phyloP scores from a whole-genome alignment of 768 basidiomycete species.

The Boletales sp. region DNA sequence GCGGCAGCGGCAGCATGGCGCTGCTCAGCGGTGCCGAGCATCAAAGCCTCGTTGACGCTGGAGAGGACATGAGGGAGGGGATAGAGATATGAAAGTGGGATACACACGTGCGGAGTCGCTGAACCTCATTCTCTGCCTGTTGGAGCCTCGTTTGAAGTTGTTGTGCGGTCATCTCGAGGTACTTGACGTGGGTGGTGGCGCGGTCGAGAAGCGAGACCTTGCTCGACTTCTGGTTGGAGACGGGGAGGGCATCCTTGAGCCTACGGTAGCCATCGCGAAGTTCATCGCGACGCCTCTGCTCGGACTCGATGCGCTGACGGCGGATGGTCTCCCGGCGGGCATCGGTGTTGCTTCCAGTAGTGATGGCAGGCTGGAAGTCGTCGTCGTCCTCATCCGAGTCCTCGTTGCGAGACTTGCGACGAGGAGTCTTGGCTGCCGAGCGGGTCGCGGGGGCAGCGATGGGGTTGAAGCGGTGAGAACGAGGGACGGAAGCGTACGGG shows the following conservation, averaged over 20 bases:
- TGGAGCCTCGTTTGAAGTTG: conserved; percentile 75
- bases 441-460: conserved; percentile 51
- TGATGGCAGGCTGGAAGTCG: conserved; percentile 59
- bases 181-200: conserved; percentile 82
- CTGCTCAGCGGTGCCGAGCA: conserved; percentile 80
- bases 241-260: conserved; percentile 86
- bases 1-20: conserved; percentile 56
- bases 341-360: conserved; percentile 49
- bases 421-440: conserved; percentile 49
- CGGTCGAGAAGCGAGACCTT: conserved; percentile 89
- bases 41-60: conserved; percentile 84
- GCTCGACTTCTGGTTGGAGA: conserved; percentile 89
- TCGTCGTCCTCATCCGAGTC: conserved; percentile 73
- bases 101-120: conserved; percentile 64
- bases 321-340: conserved; percentile 87
- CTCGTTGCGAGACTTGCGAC: conserved; percentile 52
- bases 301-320: conserved; percentile 90
- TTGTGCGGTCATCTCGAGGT: conserved; percentile 76
- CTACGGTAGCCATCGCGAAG: conserved; percentile 88
- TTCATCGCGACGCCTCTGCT: conserved; percentile 89
- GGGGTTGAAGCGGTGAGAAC: conserved; percentile 79
- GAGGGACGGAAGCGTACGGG: conserved; percentile 60
- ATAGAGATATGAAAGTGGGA: not conserved
- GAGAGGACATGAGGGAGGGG: not conserved
- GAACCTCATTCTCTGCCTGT: conserved; percentile 75